phyloP scores from a whole-genome alignment of 345 rosid genomes.

The Salix viminalis region DNA sequence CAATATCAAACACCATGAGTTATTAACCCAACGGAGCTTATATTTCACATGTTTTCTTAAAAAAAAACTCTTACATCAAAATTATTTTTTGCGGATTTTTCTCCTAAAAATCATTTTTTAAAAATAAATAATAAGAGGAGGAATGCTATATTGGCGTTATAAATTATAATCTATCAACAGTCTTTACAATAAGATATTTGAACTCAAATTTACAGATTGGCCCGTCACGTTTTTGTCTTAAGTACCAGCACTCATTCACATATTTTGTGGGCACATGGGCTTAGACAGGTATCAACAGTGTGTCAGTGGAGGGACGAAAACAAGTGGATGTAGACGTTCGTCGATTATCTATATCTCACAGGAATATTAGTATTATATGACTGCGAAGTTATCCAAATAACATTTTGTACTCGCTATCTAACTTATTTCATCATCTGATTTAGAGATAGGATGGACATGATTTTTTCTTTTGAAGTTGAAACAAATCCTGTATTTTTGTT shows the following conservation, averaged over 20 bases:
- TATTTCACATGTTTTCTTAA: no score
- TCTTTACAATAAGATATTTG: not conserved
- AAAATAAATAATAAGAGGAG: no score
- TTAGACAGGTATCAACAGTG: not conserved
- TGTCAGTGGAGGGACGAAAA: not conserved
- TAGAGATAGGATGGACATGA: not conserved
- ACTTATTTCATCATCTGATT: not conserved
- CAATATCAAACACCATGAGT: no score
- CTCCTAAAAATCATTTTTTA: not conserved
- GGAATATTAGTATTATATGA: not conserved
- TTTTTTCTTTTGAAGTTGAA: not conserved
- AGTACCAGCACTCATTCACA: not conserved
- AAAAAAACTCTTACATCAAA: no score
- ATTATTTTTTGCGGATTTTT: not conserved
- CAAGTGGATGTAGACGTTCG: not conserved
- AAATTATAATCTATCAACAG: not conserved
- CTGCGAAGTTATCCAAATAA: not conserved
- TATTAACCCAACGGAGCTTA: no score
- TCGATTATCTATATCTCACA: not conserved
- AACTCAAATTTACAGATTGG: not conserved
- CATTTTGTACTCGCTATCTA: not conserved
- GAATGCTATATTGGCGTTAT: no score
- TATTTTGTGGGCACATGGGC: not conserved
- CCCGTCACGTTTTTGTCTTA: not conserved
- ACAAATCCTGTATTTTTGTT: not conserved